These are phyloP conservation scores for Tolypocladium endophyticum DNA, from an alignment of 2,329 filamentous ascomycete genomes.

Conservation along the genomic window DNA sequence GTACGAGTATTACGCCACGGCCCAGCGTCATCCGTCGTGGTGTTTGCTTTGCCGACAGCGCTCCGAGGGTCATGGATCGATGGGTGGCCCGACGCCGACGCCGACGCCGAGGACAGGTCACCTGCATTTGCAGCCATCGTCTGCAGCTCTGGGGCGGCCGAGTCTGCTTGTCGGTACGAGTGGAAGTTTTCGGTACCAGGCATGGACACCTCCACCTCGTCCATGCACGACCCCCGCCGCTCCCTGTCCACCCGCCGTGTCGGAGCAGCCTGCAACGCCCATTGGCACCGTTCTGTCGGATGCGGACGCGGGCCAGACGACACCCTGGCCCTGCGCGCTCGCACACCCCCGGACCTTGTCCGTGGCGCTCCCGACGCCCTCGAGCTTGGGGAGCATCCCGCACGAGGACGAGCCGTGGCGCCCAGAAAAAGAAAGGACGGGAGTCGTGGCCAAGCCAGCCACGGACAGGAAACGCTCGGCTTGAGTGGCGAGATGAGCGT, in stretches of 20 bases:
- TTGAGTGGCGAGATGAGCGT: no score
- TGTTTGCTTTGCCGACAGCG: background rate
- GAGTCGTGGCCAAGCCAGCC: background rate
- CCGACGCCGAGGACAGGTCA: background rate
- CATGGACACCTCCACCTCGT: background rate
- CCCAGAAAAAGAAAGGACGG: background rate
- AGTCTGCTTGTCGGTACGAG: background rate
- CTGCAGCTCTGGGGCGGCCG: background rate
- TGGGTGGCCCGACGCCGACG: no score
- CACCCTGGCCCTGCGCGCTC: background rate
- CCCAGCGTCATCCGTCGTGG: background rate
- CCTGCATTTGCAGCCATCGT: background rate
- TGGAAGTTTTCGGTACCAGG: background rate
- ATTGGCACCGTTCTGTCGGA: constrained; percentile 11
- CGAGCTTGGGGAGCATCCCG: background rate
- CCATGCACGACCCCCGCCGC: background rate
- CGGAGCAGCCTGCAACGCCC: constrained; percentile 4
- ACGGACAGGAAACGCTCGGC: background rate
- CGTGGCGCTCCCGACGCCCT: background rate
- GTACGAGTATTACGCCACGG: background rate
- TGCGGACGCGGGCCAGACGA: constrained; percentile 3
- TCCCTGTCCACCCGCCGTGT: background rate
- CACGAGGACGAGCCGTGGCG: background rate
- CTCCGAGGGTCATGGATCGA: background rate
- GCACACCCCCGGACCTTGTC: background rate